Conservation (phyloP, 495 filamentous ascomycete genomes). For the Xylaria bambusicola region DNA sequence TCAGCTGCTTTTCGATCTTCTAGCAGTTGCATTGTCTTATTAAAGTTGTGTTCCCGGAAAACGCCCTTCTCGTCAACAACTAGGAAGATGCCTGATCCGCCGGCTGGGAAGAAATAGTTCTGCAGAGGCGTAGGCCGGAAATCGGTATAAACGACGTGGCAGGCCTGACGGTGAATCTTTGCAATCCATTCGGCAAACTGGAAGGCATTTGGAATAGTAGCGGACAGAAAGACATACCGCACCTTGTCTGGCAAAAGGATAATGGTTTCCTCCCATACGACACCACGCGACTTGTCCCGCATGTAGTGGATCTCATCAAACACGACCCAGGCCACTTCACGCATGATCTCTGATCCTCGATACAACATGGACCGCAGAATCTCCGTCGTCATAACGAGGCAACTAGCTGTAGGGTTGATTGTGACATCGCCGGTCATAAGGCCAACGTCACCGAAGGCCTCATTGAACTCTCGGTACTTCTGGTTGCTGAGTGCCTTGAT, state of each 20-base stretch:
- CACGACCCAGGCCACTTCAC: constrained; percentile 95
- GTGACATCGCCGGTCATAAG: constrained; percentile 99
- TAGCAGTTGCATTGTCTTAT: constrained; percentile 87
- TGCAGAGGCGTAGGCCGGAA: constrained; percentile 95
- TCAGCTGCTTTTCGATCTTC: constrained; percentile 87
- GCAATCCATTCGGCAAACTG: constrained; percentile 99
- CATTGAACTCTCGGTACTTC: constrained; percentile 94
- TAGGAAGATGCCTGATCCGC: constrained; percentile 89
- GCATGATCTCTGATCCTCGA: constrained; percentile 97
- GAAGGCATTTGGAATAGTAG: constrained; percentile 99
- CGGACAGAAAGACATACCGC: constrained; percentile 95
- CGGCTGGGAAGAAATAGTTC: constrained; percentile 95
- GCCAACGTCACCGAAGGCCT: constrained; percentile 94
- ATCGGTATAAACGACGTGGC: constrained; percentile 98
- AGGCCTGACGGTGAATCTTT: constrained; percentile 94
- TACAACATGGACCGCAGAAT: constrained; percentile 99
- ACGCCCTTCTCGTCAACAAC: constrained; percentile 94
- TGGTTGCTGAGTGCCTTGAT: constrained; percentile 99
- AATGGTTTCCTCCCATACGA: constrained; percentile 99
- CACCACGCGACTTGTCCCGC: constrained; percentile 89
- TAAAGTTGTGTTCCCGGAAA: constrained; percentile 96
- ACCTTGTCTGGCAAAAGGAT: constrained; percentile 97
- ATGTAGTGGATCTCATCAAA: constrained; percentile 99
- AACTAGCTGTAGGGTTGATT: constrained; percentile 97
- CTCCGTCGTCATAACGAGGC: constrained; percentile 98